Evolutionary conservation across 768 basidiomycete species (phyloP).

Genomic region (Suillus alpinus): DNA sequence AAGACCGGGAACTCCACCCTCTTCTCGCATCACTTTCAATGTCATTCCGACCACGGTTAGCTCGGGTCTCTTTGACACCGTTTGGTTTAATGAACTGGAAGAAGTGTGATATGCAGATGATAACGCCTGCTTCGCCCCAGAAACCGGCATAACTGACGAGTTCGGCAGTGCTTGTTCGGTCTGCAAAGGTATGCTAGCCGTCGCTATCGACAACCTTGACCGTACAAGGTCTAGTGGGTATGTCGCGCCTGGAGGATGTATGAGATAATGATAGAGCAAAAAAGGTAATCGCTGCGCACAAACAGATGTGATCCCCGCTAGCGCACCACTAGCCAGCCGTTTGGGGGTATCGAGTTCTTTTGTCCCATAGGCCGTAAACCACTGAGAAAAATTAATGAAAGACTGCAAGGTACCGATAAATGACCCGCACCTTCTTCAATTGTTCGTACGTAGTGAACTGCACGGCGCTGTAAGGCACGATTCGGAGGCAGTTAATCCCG

Average conservation of each 20-base stretch:
- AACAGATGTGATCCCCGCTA: slow-evolving; percentile 94
- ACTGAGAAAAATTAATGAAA: slow-evolving; percentile 36
- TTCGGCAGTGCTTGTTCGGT: slow-evolving; percentile 19
- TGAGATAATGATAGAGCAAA: slow-evolving; percentile 10
- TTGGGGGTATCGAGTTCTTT: slow-evolving; percentile 85
- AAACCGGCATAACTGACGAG: slow-evolving; percentile 20
- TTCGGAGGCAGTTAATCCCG: slow-evolving; percentile 86
- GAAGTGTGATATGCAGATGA: slow-evolving; percentile 51
- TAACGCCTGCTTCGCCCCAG: slow-evolving; percentile 21
- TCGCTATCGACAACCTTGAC: slow-evolving; percentile 89
- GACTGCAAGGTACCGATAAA: not conserved
- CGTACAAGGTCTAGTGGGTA: slow-evolving; percentile 94
- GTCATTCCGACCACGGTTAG: slow-evolving; percentile 88
- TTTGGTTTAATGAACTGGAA: slow-evolving; percentile 28
- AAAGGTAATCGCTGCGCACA: slow-evolving; percentile 50
- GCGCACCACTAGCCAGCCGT: slow-evolving; percentile 79
- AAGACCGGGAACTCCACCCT: slow-evolving; percentile 84
- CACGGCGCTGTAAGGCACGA: slow-evolving; percentile 89
- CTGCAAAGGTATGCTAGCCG: slow-evolving; percentile 63
- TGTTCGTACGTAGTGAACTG: slow-evolving; percentile 90
- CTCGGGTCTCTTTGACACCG: slow-evolving; percentile 48
- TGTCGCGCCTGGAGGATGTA: slow-evolving; percentile 57
- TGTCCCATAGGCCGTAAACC: slow-evolving; percentile 68
- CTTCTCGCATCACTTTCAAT: slow-evolving; percentile 83
- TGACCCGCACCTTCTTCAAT: slow-evolving; percentile 67